Percentiles rank a stretch among this genome's conserved stretches.
Evolutionary conservation across 352 stramenopile genomes (phyloP).

Genomic region (Globisporangium cystogenes): DNA sequence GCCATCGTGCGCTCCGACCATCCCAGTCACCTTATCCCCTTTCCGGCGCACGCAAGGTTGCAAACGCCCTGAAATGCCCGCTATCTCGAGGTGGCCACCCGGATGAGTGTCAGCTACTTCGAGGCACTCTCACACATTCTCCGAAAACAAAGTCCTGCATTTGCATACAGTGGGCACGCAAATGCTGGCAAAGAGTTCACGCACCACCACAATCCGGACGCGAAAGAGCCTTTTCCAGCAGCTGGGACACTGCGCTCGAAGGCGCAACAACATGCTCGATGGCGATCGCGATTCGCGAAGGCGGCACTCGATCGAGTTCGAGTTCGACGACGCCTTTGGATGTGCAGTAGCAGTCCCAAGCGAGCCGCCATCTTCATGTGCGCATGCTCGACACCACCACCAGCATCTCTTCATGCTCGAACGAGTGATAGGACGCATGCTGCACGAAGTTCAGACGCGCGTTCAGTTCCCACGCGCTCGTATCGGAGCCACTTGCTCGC

Average conservation of each 20-base stretch:
- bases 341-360: no score
- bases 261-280: not conserved
- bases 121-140: not conserved
- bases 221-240: slow-evolving; percentile 3
- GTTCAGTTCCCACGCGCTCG: not conserved
- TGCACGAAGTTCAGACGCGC: no score
- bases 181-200: not conserved
- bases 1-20: slow-evolving; percentile 6
- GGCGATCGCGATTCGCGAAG: not conserved
- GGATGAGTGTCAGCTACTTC: not conserved
- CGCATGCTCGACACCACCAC: no score
- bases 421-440: no score
- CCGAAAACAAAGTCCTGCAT: not conserved
- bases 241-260: slow-evolving; percentile 7
- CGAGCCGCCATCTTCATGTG: no score
- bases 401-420: no score
- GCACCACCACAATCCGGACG: not conserved
- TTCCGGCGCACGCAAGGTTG: not conserved
- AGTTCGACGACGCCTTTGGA: no score
- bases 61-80: not conserved
- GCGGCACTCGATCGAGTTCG: not conserved
- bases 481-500: not conserved
- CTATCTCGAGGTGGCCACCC: not conserved
- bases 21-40: slow-evolving; percentile 16
- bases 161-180: not conserved